phyloP scores from a whole-genome alignment of 352 stramenopile species.

The Phytophthora pisi region DNA sequence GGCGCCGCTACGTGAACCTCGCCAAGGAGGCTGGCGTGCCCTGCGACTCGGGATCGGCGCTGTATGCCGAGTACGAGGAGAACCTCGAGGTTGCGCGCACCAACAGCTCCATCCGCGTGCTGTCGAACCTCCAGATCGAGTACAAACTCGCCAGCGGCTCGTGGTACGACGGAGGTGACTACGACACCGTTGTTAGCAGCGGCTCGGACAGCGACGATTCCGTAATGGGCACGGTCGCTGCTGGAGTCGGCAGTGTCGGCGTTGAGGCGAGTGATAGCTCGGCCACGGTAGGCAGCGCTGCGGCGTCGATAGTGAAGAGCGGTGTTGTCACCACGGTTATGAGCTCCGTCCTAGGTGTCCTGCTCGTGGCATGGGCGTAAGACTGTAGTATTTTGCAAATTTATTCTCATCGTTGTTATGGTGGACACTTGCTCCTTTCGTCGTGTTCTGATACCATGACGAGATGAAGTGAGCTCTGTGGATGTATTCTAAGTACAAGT shows the following conservation, averaged over 20 bases:
- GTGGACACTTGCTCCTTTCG: not conserved
- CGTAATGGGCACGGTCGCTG: slow-evolving; percentile 28
- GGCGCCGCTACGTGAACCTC: slow-evolving; percentile 58
- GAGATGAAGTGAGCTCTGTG: too few relatives aligned
- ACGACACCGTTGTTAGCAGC: slow-evolving; percentile 12
- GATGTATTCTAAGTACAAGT: too few relatives aligned
- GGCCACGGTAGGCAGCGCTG: slow-evolving; percentile 13
- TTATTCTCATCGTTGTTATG: slow-evolving; percentile 12
- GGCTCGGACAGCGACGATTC: slow-evolving; percentile 9
- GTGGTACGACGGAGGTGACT: slow-evolving; percentile 35
- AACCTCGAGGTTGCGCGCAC: slow-evolving; percentile 43
- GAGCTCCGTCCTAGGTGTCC: slow-evolving; percentile 12
- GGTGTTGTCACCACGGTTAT: not conserved
- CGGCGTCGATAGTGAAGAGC: not conserved
- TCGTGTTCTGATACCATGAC: too few relatives aligned
- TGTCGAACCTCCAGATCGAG: slow-evolving; percentile 39
- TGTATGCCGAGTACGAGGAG: slow-evolving; percentile 51
- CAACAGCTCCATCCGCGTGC: slow-evolving; percentile 36
- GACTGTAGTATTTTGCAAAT: slow-evolving; percentile 20
- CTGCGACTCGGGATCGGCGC: slow-evolving; percentile 49
- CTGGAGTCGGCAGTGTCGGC: slow-evolving; percentile 17
- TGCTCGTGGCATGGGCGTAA: slow-evolving; percentile 8
- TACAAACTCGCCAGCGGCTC: slow-evolving; percentile 39
- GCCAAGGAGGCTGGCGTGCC: slow-evolving; percentile 45
- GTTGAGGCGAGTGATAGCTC: slow-evolving; percentile 23